Percentiles rank a stretch among this genome's conserved stretches.
Conservation (phyloP, 2,329 filamentous ascomycete genomes). For the Dothidotthia symphoricarpi region DNA sequence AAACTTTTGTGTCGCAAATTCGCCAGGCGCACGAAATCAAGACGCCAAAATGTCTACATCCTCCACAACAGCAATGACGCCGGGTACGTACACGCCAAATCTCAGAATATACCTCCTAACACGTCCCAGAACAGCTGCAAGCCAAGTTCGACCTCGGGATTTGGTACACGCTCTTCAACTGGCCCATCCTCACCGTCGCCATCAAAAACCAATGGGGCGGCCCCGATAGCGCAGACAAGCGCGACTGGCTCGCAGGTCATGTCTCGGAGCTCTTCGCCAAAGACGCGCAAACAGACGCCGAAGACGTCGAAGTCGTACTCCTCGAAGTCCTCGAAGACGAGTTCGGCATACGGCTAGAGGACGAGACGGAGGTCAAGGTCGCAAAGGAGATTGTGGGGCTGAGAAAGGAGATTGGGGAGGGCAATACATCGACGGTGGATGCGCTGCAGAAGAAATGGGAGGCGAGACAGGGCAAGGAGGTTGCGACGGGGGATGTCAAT, state of each 20-base stretch:
- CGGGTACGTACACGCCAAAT: slow-evolving; percentile 3
- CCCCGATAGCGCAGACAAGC: slow-evolving; percentile 77
- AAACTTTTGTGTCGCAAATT: slow-evolving; percentile 12
- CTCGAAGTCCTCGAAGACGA: slow-evolving; percentile 93
- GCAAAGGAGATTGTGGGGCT: slow-evolving; percentile 70
- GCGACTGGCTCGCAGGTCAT: slow-evolving; percentile 92
- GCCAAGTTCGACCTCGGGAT: slow-evolving; percentile 73
- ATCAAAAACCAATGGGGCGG: slow-evolving; percentile 88
- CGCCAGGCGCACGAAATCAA: background rate
- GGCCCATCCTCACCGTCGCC: slow-evolving; percentile 83
- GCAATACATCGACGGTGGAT: slow-evolving; percentile 65
- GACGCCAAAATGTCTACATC: slow-evolving; percentile 9
- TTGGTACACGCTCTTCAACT: slow-evolving; percentile 79
- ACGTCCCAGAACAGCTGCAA: slow-evolving; percentile 24
- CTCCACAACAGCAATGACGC: slow-evolving; percentile 3
- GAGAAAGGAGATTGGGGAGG: slow-evolving; percentile 62
- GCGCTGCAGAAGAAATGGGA: slow-evolving; percentile 63
- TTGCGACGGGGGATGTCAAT: slow-evolving; percentile 44
- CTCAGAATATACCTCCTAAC: slow-evolving; percentile 7
- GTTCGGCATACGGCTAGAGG: slow-evolving; percentile 89
- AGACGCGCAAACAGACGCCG: slow-evolving; percentile 63
- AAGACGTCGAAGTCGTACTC: slow-evolving; percentile 80
- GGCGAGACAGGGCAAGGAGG: slow-evolving; percentile 59
- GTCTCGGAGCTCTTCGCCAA: slow-evolving; percentile 72
- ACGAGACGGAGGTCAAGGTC: slow-evolving; percentile 75